A percentile compares a stretch with the other conserved stretches of the same genome.
These are phyloP conservation scores for Gracilaria gracilis DNA, from an alignment of 23 red algal species.

Conservation along the genomic window DNA sequence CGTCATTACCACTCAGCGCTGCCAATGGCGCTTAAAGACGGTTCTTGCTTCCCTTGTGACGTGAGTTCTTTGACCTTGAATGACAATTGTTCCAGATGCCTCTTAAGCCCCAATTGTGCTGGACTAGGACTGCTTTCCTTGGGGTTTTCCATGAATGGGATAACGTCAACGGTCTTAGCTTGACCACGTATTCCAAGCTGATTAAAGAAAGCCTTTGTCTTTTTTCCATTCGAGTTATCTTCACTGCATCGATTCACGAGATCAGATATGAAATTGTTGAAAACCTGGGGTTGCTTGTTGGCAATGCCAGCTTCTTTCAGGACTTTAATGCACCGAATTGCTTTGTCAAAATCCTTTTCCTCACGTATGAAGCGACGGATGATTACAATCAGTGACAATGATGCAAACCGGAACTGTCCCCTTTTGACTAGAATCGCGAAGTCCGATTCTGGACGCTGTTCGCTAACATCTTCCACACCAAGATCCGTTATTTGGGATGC, in stretches of 20 bases:
- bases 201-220: conserved; percentile 36
- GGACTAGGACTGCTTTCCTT: not conserved
- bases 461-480: conserved; percentile 55
- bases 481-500: conserved; percentile 1
- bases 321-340: conserved; percentile 49
- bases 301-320: conserved; percentile 27
- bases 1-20: not conserved
- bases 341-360: conserved; percentile 40
- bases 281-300: conserved; percentile 50
- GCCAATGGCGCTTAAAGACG: not conserved
- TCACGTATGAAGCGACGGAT: conserved; percentile 49
- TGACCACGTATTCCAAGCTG: not conserved
- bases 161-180: not conserved
- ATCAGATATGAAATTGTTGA: conserved; percentile 42
- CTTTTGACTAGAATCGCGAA: conserved; percentile 32
- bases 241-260: conserved; percentile 27
- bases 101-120: not conserved
- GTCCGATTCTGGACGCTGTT: conserved; percentile 49
- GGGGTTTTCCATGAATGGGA: conserved; percentile 2
- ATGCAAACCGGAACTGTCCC: conserved; percentile 45
- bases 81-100: not conserved
- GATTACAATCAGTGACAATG: conserved; percentile 37
- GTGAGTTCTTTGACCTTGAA: conserved; percentile 19
- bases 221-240: conserved; percentile 27
- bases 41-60: not conserved